Base-by-base conservation (phyloP, 768 basidiomycete species). In the Amanita subjunquillea region DNA sequence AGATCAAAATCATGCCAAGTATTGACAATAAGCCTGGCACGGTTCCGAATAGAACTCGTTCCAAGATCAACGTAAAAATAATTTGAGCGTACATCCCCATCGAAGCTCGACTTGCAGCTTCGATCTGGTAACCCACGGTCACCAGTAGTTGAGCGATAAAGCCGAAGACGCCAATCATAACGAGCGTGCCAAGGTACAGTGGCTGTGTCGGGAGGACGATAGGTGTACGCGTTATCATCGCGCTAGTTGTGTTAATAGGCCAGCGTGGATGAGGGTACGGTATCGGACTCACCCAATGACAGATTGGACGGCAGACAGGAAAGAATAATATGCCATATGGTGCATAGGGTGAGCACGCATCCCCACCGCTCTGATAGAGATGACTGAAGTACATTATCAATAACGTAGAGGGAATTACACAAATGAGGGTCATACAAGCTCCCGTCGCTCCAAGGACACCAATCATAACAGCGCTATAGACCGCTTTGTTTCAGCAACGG, bases 341-440 rank as follows among this genome's bases (percentile, higher is more conserved):
- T 94, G 90, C 51, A 91, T 65, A 0, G 89, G 73, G 57, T 87
- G 85, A 0, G 89, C 89, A 3, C 83, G 74, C 53, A 75, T 82
- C 0, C 91, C 38, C 38, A 39, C 38, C 12, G n/a, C 10, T 69
- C 73, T 75, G 20, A 3, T 48, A 25, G 10, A 12, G 48, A 23
- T 48, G 13, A 20, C 9, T 37, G 23, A n/a, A 22, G 30, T 25
- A 17, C 17, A 17, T 17, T 17, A 17, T 17, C 17, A 17, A 17
- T 17, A 17, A 17, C 17, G 17, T 17, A 17, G 17, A 17, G 17
- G 17, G 17, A 17, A 17, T 17, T 17, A 17, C 17, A 17, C 17
- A 17, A 17, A 17, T 17, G 17, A 17, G 17, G 17, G 17, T 17
- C 17, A 58, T 59, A 89, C 87, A 84, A 22, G 88, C 86, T 1